Percentiles rank a stretch among this genome's conserved stretches.
Evolutionary conservation across 176 grass and related monocot genomes (phyloP).

Genomic region (Cenchrus americanus): DNA sequence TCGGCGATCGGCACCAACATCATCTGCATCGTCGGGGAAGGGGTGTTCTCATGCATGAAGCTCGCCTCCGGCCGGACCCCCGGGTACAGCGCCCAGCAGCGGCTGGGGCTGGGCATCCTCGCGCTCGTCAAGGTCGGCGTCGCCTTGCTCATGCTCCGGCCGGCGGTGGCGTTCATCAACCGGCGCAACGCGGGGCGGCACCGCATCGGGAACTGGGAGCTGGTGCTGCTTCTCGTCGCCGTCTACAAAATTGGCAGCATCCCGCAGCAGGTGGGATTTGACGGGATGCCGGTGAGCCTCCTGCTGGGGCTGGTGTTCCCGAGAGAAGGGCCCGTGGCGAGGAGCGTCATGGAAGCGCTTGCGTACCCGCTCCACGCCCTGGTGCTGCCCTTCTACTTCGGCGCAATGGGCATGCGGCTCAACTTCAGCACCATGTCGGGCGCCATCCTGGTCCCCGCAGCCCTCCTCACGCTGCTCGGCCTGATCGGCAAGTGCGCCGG

Average conservation of each 20-base stretch:
- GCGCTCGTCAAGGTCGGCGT: slow-evolving; percentile 33
- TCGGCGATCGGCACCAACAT: slow-evolving; percentile 40
- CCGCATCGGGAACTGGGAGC: slow-evolving; percentile 49
- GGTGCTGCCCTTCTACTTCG: slow-evolving; percentile 50
- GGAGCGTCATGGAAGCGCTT: slow-evolving; percentile 39
- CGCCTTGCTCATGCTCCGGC: slow-evolving; percentile 22
- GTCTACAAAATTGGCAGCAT: slow-evolving; percentile 31
- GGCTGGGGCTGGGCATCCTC: slow-evolving; percentile 39
- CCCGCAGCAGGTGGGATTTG: slow-evolving; percentile 33
- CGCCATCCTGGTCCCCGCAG: slow-evolving; percentile 43
- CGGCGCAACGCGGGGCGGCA: slow-evolving; percentile 47
- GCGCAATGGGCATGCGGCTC: slow-evolving; percentile 53
- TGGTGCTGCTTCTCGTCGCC: slow-evolving; percentile 41
- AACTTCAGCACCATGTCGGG: slow-evolving; percentile 55
- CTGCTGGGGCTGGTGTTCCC: slow-evolving; percentile 56
- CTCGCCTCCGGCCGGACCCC: slow-evolving; percentile 33
- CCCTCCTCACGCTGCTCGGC: slow-evolving; percentile 48
- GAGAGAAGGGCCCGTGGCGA: slow-evolving; percentile 50
- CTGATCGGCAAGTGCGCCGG: slow-evolving; percentile 46
- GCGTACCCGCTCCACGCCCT: slow-evolving; percentile 52
- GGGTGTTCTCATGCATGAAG: slow-evolving; percentile 54
- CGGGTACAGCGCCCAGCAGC: slow-evolving; percentile 13
- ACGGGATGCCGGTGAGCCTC: slow-evolving; percentile 45
- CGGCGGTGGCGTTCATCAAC: slow-evolving; percentile 43
- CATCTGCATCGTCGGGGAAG: slow-evolving; percentile 56